Evolutionary conservation across 2,329 filamentous ascomycete species (phyloP).

Genomic region (Cladosporium phlei): DNA sequence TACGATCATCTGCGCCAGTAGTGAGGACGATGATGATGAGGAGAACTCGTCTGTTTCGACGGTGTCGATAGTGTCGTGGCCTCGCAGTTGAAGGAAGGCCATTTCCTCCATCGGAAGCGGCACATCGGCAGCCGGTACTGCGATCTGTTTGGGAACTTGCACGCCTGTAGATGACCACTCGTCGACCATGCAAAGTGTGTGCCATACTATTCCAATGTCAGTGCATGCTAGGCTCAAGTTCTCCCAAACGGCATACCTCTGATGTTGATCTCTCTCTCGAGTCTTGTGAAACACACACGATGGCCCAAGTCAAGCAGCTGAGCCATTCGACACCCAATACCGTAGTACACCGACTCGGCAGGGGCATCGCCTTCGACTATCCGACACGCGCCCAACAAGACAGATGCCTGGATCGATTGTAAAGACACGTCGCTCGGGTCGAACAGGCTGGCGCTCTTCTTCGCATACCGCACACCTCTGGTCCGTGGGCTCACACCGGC

Average conservation of each 20-base stretch:
- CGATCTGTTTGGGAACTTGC: slow-evolving; percentile 10
- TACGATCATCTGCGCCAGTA: slow-evolving; percentile 10
- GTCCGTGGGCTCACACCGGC: background rate
- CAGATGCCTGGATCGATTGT: slow-evolving; percentile 8
- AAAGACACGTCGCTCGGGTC: slow-evolving; percentile 10
- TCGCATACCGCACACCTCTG: background rate
- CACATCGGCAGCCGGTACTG: slow-evolving; percentile 1
- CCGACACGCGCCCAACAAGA: slow-evolving; percentile 5
- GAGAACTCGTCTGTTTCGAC: slow-evolving; percentile 5
- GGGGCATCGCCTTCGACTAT: slow-evolving; percentile 5
- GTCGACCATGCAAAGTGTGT: slow-evolving; percentile 8
- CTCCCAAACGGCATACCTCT: background rate
- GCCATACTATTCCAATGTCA: slow-evolving; percentile 4
- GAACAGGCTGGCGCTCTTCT: slow-evolving; percentile 12
- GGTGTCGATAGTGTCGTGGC: slow-evolving; percentile 1
- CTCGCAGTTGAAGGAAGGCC: background rate
- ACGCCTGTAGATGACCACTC: slow-evolving; percentile 11
- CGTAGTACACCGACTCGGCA: slow-evolving; percentile 11
- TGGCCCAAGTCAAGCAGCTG: slow-evolving; percentile 6
- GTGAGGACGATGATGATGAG: background rate
- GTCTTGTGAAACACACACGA: background rate
- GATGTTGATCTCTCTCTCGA: slow-evolving; percentile 10
- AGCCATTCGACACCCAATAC: slow-evolving; percentile 8
- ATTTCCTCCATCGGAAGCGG: slow-evolving; percentile 12
- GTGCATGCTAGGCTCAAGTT: background rate